phyloP scores from a whole-genome alignment of 305 asterid genomes.

The Fraxinus dipetala region DNA sequence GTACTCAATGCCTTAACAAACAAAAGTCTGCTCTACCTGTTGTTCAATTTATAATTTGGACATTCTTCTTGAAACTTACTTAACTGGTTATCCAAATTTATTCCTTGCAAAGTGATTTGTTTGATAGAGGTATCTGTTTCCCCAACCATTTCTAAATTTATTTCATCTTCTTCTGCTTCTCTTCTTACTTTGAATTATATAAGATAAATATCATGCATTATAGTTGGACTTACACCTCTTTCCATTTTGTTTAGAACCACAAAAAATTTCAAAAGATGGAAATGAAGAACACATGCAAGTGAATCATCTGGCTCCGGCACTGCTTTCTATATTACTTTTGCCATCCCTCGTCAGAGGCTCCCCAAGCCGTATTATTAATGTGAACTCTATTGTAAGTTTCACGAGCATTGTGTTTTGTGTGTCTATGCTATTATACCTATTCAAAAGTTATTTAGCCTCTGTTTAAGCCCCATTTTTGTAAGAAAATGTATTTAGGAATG shows the following conservation, averaged over 20 bases:
- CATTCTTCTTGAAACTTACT: too few species aligned
- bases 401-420: slow-evolving; percentile 3
- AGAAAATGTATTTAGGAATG: too few species aligned
- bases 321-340: slow-evolving; percentile 77
- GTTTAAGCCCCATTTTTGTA: too few species aligned
- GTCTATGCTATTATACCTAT: not conserved
- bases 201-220: not conserved
- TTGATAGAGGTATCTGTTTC: not conserved
- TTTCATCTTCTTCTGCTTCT: slow-evolving; percentile 1
- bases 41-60: not conserved
- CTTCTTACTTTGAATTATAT: slow-evolving; percentile 2
- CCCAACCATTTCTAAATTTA: not conserved
- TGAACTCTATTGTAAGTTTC: slow-evolving; percentile 79
- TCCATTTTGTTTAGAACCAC: slow-evolving; percentile 60
- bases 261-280: slow-evolving; percentile 76
- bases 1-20: not conserved
- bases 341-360: slow-evolving; percentile 92
- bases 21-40: not conserved
- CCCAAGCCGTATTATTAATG: slow-evolving; percentile 89
- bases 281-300: slow-evolving; percentile 94
- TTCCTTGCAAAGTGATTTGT: not conserved
- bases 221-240: slow-evolving; percentile 9
- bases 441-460: not conserved
- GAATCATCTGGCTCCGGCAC: slow-evolving; percentile 93
- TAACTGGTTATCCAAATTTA: not conserved